Percentiles rank a stretch among this genome's conserved stretches.
Evolutionary conservation across 192 early-diverging fungal genomes (phyloP).

Genomic region (Hyaloraphidium curvatum): DNA sequence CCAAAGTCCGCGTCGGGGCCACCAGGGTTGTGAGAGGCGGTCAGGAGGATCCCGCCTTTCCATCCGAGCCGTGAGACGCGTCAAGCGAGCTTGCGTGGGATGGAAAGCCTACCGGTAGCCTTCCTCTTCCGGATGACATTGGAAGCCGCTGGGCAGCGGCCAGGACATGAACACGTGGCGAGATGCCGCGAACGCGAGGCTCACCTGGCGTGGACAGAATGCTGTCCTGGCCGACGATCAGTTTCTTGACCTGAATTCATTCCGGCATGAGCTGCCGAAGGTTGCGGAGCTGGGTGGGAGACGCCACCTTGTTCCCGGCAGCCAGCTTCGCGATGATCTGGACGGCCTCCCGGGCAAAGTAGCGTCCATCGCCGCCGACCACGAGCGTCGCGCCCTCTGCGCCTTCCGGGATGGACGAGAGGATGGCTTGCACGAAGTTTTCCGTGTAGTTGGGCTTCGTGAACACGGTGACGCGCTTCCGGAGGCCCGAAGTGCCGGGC

Average conservation of each 20-base stretch:
- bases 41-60: constrained; percentile 76
- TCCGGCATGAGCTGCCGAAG: constrained; percentile 1
- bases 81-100: not conserved
- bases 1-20: constrained; percentile 96
- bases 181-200: not conserved
- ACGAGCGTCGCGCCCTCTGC: constrained; percentile 63
- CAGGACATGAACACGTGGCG: not conserved
- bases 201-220: constrained; percentile 75
- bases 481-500: constrained; percentile 86
- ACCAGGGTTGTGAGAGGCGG: constrained; percentile 98
- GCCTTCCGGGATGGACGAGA: constrained; percentile 62
- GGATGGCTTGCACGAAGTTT: constrained; percentile 86
- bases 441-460: constrained; percentile 88
- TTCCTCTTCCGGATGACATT: constrained; percentile 73
- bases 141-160: constrained; percentile 44
- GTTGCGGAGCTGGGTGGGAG: constrained; percentile 3
- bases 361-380: constrained; percentile 92
- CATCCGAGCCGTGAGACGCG: no score
- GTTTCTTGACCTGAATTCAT: constrained; percentile 48
- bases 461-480: constrained; percentile 91
- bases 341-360: constrained; percentile 61
- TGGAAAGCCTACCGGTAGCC: constrained; percentile 41
- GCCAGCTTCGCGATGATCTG: constrained; percentile 74
- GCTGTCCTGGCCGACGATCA: constrained; percentile 80
- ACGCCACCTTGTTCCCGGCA: constrained; percentile 56